Conservation (phyloP, 306 rosid genomes). For the Fagus sylvatica region DNA sequence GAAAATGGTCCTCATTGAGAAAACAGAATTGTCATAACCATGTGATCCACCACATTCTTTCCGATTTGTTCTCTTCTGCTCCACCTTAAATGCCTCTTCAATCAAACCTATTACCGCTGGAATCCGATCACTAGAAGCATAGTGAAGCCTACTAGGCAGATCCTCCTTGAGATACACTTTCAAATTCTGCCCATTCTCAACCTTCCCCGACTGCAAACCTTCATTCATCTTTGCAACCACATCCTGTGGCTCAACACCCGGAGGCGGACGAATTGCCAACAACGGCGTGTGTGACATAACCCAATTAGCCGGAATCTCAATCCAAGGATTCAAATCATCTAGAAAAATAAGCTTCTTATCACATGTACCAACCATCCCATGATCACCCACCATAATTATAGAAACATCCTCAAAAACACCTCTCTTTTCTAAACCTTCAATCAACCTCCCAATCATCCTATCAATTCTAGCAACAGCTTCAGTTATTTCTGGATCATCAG, state of each 20-base stretch:
- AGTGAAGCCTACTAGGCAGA: conserved; percentile 84
- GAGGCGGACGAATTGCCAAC: conserved; percentile 70
- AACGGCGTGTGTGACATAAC: conserved; percentile 62
- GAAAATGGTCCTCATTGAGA: conserved; percentile 94
- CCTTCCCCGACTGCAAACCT: conserved; percentile 76
- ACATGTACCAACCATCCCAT: conserved; percentile 99
- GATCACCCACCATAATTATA: conserved; percentile 88
- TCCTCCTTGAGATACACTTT: conserved; percentile 81
- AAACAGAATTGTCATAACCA: conserved; percentile 86
- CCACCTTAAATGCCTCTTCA: conserved; percentile 85
- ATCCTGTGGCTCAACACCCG: conserved; percentile 37
- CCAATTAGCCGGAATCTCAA: conserved; percentile 63
- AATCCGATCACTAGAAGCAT: conserved; percentile 62
- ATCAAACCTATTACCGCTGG: conserved; percentile 76
- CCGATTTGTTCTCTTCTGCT: conserved; percentile 53
- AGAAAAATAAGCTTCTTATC: conserved; percentile 77
- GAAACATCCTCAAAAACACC: conserved; percentile 86
- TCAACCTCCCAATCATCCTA: conserved; percentile 79
- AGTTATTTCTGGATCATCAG: conserved; percentile 89
- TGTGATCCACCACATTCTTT: conserved; percentile 94
- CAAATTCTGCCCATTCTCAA: conserved; percentile 71
- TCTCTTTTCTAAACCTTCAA: conserved; percentile 73
- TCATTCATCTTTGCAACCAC: conserved; percentile 77
- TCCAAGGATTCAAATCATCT: conserved; percentile 77
- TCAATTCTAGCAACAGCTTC: conserved; percentile 77